phyloP scores from a whole-genome alignment of 2,329 filamentous ascomycete species.

The Furcasterigmium sp. region DNA sequence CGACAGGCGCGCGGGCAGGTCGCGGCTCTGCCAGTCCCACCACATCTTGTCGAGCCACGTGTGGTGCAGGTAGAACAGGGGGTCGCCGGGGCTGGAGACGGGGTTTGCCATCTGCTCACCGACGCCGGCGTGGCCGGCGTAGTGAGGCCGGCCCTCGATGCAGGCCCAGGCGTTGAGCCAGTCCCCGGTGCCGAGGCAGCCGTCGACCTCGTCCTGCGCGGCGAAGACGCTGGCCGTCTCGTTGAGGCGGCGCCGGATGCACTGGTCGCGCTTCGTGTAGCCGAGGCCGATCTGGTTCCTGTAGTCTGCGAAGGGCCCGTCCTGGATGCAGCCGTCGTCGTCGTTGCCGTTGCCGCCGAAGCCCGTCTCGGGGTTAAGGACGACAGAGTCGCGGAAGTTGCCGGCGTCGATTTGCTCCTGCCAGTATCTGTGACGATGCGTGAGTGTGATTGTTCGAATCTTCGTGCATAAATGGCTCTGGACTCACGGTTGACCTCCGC shows the following conservation, averaged over 20 bases:
- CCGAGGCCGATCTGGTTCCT: conserved; percentile 13
- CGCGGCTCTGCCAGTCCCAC: conserved; percentile 17
- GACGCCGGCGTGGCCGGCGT: conserved; percentile 17
- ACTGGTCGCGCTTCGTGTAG: conserved; percentile 1
- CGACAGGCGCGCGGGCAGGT: conserved; percentile 3
- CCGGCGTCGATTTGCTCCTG: conserved; percentile 9
- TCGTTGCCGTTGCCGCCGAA: conserved; percentile 10
- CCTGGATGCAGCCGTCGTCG: neutral
- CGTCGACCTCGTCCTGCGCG: neutral
- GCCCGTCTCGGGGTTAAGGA: conserved; percentile 9
- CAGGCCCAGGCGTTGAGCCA: conserved; percentile 16
- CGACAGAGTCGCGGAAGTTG: conserved; percentile 4
- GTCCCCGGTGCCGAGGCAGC: neutral
- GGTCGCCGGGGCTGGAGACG: conserved; percentile 23
- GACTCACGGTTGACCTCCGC: conserved; percentile 17
- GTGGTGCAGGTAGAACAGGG: conserved; percentile 20
- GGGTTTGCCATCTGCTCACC: conserved; percentile 14
- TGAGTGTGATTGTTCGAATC: neutral
- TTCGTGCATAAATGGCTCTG: neutral
- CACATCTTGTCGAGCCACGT: conserved; percentile 19
- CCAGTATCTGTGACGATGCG: conserved; percentile 5
- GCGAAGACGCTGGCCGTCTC: neutral
- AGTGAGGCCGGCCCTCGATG: conserved; percentile 20
- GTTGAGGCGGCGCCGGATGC: conserved; percentile 2
- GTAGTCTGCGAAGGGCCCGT: conserved; percentile 5